Conservation (phyloP, 106 monocot species). For the Xerophyta viscosa region DNA sequence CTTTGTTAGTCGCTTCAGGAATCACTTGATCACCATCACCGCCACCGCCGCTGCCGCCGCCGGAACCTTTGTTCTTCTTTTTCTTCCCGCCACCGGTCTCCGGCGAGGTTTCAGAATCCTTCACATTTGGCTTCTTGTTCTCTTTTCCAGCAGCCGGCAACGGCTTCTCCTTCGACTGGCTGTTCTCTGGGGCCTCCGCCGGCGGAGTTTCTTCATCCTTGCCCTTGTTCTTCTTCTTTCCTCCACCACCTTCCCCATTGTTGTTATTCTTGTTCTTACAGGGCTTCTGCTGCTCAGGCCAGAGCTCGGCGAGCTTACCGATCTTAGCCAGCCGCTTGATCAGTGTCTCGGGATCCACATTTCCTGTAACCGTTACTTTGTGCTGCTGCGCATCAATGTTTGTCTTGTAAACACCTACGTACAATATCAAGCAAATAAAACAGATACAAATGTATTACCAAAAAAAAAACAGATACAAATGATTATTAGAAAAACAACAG, state of each 20-base stretch:
- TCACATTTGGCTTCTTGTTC: background rate
- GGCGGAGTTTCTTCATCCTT: no score
- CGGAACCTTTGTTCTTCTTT: constrained; percentile 12
- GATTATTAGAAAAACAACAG: background rate
- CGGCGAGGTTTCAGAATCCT: background rate
- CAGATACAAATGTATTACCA: background rate
- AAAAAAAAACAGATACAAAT: background rate
- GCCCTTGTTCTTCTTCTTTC: constrained; percentile 2
- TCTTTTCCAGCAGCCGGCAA: background rate
- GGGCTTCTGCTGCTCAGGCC: constrained; percentile 2
- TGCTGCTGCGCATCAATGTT: constrained; percentile 42
- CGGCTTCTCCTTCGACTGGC: background rate
- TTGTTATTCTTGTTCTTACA: background rate
- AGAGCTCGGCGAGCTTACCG: constrained; percentile 27
- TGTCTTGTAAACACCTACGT: constrained; percentile 24
- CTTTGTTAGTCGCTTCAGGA: background rate
- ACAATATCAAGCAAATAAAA: background rate
- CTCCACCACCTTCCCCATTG: no score
- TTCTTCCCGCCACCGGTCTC: constrained; percentile 3
- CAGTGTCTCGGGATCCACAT: constrained; percentile 15
- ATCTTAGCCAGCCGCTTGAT: constrained; percentile 26
- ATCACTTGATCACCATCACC: background rate
- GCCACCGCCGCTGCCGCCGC: background rate
- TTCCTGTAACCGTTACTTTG: constrained; percentile 42
- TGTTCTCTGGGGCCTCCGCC: no score